Conservation (phyloP, 1,284 basidiomycete genomes). For the Trichosporon ovoides region DNA sequence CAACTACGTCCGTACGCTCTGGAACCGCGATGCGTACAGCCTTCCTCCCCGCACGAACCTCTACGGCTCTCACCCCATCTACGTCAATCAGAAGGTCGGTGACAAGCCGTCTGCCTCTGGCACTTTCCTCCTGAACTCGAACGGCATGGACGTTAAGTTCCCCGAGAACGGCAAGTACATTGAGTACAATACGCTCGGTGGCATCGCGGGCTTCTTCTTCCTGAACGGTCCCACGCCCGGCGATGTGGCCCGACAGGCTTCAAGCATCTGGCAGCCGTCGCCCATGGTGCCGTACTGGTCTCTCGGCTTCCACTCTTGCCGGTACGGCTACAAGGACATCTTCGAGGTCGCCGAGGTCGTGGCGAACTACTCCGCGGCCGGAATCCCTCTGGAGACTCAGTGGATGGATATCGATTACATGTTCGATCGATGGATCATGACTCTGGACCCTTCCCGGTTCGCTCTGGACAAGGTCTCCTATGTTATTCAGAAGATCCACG, state of each 20-base stretch:
- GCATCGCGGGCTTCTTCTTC: constrained; percentile 32
- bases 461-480: constrained; percentile 60
- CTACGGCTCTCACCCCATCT: constrained; percentile 33
- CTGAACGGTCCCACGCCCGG: constrained; percentile 20
- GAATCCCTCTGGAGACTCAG: constrained; percentile 24
- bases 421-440: constrained; percentile 61
- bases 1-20: constrained; percentile 27
- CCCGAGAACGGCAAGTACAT: constrained; percentile 24
- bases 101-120: constrained; percentile 47
- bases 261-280: constrained; percentile 24
- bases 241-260: constrained; percentile 12
- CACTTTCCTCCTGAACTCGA: constrained; percentile 35
- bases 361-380: constrained; percentile 29
- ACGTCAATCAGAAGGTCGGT: constrained; percentile 18
- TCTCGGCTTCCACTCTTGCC: constrained; percentile 37
- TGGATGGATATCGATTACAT: constrained; percentile 58
- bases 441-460: constrained; percentile 63
- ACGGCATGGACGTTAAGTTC: constrained; percentile 36
- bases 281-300: constrained; percentile 35
- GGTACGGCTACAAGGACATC: constrained; percentile 33
- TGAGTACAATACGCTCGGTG: constrained; percentile 30
- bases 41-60: constrained; percentile 27
- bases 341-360: constrained; percentile 31
- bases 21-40: constrained; percentile 25
- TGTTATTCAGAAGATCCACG: constrained; percentile 59